Evolutionary conservation across 2,329 filamentous ascomycete species (phyloP), one percentile per base, ranked within the genome.

Genomic region (Monosporascus cannonballus): DNA sequence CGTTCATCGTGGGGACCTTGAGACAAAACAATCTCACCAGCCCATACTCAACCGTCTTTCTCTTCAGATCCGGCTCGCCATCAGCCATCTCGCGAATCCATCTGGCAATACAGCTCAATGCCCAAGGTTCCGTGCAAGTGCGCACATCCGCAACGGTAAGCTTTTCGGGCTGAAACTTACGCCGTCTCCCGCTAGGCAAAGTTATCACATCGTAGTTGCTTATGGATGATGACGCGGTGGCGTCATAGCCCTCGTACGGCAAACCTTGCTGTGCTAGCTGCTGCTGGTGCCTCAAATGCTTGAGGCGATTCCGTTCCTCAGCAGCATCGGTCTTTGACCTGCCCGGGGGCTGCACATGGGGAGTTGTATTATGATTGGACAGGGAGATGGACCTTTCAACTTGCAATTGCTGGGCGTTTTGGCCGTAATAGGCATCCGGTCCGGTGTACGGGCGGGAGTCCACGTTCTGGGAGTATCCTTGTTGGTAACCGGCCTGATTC

Each of bases 1-100:
- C 93, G 62, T 99, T 97, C 90, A 99, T 96, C 0, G 91, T 99
- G 0, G 94, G 92, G 1, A 99, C 91, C 70, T 96, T 97, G 71
- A 89, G 83, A 2, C 90, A 96, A 68, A 99, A 97, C 6, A 99
- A 76, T 30, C 86, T 88, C 42, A 96, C 85, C 42, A 99, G 78
- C 2, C 90, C 92, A 60, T 97, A 92, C 54, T 90, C 86, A 49
- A 99, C 85, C 2, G 88, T 86, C 64, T 90, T 89, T 65, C 88
- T 83, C 66, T 88, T 91, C 47, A 99, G 74, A 69, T 99, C 91
- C 11, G 86, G 84, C 65, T 96, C 93, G 39, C 93, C 92, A 61
- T 96, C 92, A 11, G 90, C 90, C 81, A 97, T 87, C 52, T 87
- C 85, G 54, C 88, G 86, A 54, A 97, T 79, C 94, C 94, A 99